A percentile compares a stretch with the other conserved stretches of the same genome.
phyloP scores from a whole-genome alignment of 2,329 filamentous ascomycete species.

The Penicillium sp. region DNA sequence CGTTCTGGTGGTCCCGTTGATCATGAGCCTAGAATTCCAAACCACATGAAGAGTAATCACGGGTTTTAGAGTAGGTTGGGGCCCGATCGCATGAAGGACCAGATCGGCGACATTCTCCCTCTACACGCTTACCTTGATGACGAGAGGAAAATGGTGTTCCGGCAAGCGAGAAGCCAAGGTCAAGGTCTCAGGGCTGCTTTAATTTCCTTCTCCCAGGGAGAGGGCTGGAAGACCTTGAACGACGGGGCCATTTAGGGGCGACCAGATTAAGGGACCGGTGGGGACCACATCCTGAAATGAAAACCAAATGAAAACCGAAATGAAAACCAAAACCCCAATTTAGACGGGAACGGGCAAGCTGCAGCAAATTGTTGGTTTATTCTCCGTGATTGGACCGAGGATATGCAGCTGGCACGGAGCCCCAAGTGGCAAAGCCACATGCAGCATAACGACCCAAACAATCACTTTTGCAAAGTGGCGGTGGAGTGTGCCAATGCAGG shows the following conservation, averaged over 20 bases:
- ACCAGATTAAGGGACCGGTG: conserved; percentile 24
- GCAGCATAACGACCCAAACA: neutral
- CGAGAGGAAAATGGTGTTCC: neutral
- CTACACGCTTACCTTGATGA: neutral
- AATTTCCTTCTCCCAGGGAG: neutral
- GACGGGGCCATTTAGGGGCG: conserved; percentile 12
- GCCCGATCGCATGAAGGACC: neutral
- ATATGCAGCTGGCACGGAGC: conserved; percentile 12
- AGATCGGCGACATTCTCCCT: conserved; percentile 1
- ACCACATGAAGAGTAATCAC: neutral
- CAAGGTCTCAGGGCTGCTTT: neutral
- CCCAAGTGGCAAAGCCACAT: conserved; percentile 19
- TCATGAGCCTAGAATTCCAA: neutral
- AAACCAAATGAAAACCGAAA: neutral
- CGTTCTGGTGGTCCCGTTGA: neutral
- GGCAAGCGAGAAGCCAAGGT: neutral
- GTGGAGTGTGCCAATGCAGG: conserved; percentile 9
- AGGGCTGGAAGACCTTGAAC: conserved; percentile 3
- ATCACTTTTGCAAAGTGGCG: conserved; percentile 13
- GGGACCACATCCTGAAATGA: neutral
- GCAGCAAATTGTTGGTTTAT: conserved; percentile 2
- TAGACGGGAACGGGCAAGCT: conserved; percentile 1
- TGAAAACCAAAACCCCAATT: neutral
- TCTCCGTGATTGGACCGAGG: conserved; percentile 17
- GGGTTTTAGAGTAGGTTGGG: neutral